Conservation (phyloP, 202 grass and related monocot genomes). For the Dendrocalamus latiflorus region DNA sequence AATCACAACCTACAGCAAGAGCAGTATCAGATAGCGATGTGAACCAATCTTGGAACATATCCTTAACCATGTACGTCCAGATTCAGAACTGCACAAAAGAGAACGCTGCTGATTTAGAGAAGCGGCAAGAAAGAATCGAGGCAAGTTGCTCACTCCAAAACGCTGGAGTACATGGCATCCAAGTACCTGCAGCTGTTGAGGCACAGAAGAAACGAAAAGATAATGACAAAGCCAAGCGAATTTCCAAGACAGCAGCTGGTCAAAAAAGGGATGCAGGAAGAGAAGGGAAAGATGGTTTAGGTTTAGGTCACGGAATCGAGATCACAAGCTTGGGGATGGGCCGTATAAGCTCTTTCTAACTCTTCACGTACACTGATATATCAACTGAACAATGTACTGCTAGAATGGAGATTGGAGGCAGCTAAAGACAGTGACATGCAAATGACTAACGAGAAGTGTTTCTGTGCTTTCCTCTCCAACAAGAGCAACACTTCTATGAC, state of each 20-base stretch:
- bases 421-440: not conserved
- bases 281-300: not conserved
- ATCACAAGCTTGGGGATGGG: slow-evolving; percentile 8
- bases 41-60: not conserved
- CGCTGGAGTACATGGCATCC: not conserved
- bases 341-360: not conserved
- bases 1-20: not conserved
- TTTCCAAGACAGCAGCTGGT: not conserved
- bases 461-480: too few species aligned
- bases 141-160: not conserved
- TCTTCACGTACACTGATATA: not conserved
- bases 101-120: not conserved
- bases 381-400: not conserved
- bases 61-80: not conserved
- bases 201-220: not conserved
- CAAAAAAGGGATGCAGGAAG: not conserved
- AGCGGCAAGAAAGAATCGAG: not conserved
- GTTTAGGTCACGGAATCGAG: not conserved
- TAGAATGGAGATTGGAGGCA: not conserved
- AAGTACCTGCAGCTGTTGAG: not conserved
- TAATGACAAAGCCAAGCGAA: not conserved
- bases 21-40: not conserved
- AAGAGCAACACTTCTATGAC: too few species aligned
- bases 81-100: not conserved
- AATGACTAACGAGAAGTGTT: too few species aligned